These are phyloP conservation scores for Didymella keratinophila DNA, from an alignment of 2,329 filamentous ascomycete species.

Conservation along the genomic window DNA sequence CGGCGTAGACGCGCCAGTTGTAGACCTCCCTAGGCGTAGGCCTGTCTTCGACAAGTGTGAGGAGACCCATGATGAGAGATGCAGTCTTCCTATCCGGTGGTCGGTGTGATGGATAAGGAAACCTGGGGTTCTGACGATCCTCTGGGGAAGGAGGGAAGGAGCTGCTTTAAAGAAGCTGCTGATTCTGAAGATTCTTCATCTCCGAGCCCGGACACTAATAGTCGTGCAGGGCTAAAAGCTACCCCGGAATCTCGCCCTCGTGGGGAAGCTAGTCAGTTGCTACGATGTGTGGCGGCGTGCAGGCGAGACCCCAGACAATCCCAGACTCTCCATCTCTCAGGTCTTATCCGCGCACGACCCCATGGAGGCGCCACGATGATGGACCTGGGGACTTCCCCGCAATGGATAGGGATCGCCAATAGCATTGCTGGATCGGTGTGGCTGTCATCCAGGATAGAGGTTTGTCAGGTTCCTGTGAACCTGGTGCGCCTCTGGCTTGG, in stretches of 20 bases:
- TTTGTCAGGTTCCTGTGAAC: constrained; percentile 1
- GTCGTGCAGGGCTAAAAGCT: constrained; percentile 17
- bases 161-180: constrained; percentile 12
- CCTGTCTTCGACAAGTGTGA: constrained; percentile 48
- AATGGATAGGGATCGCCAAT: constrained; percentile 13
- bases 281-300: constrained; percentile 11
- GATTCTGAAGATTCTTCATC: constrained; percentile 15
- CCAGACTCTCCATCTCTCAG: constrained; percentile 18
- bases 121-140: constrained; percentile 13
- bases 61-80: constrained; percentile 35
- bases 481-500: constrained; percentile 5
- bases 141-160: constrained; percentile 3
- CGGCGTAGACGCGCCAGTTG: constrained; percentile 65
- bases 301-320: constrained; percentile 20
- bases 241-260: constrained; percentile 23
- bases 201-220: constrained; percentile 24
- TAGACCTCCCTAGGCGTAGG: constrained; percentile 65
- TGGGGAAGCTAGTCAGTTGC: constrained; percentile 21
- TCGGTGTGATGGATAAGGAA: constrained; percentile 3
- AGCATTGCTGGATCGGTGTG: constrained; percentile 3
- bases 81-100: constrained; percentile 8
- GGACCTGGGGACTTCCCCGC: constrained; percentile 19
- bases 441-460: constrained; percentile 14
- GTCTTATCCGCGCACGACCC: constrained; percentile 19
- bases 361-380: constrained; percentile 13